Evolutionary conservation across 1,284 basidiomycete genomes (phyloP).

Genomic region (Microbotryum violaceum): DNA sequence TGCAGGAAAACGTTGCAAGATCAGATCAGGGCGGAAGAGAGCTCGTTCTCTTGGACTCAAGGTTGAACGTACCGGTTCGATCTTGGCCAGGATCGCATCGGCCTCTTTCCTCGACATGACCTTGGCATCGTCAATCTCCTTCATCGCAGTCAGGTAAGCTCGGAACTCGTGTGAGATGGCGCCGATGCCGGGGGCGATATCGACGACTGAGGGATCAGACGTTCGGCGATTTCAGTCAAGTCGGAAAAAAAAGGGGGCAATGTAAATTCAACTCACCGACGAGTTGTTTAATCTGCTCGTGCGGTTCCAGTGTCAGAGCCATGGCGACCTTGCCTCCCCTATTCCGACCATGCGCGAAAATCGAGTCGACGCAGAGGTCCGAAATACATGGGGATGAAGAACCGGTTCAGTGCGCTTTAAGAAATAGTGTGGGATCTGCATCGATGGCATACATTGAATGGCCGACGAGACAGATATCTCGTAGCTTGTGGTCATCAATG

Average conservation of each 20-base stretch:
- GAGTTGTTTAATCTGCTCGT: slow-evolving; percentile 50
- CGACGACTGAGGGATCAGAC: slow-evolving; percentile 47
- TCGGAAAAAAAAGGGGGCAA: background rate
- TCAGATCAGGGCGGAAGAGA: background rate
- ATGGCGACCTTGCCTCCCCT: slow-evolving; percentile 86
- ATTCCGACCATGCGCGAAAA: background rate
- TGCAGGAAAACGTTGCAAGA: background rate
- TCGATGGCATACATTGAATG: slow-evolving; percentile 64
- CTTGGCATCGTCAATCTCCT: slow-evolving; percentile 53
- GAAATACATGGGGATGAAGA: no score
- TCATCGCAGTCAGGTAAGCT: slow-evolving; percentile 62
- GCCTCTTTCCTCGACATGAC: slow-evolving; percentile 59
- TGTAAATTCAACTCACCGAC: slow-evolving; percentile 41
- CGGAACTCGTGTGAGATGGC: slow-evolving; percentile 58
- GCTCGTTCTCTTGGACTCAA: background rate
- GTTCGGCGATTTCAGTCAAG: background rate
- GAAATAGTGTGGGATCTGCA: background rate
- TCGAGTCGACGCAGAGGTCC: no score
- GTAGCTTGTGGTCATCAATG: slow-evolving; percentile 41
- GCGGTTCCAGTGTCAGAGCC: slow-evolving; percentile 58
- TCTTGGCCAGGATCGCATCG: slow-evolving; percentile 53
- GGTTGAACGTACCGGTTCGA: slow-evolving; percentile 50
- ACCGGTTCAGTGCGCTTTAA: no score
- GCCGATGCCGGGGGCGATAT: slow-evolving; percentile 65
- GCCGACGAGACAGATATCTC: slow-evolving; percentile 61